phyloP scores from a whole-genome alignment of 2,329 filamentous ascomycete genomes.

The Arthroderma sp. region DNA sequence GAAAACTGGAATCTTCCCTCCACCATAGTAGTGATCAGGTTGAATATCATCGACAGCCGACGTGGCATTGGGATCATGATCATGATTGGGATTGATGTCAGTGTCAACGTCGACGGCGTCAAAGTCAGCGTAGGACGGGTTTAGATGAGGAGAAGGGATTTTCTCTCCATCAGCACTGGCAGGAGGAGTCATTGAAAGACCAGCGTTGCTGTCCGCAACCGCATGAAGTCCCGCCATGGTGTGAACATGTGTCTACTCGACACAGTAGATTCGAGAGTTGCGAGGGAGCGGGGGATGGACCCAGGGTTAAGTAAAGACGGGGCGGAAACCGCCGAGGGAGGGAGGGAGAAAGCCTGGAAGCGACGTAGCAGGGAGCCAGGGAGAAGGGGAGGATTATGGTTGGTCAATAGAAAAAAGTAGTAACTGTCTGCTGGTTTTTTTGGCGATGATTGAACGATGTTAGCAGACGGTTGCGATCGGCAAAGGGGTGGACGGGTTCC shows the following conservation, averaged over 20 bases:
- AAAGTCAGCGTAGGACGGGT: constrained; percentile 7
- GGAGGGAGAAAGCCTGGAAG: too few relatives aligned
- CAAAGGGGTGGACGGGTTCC: too few relatives aligned
- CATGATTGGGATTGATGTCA: constrained; percentile 6
- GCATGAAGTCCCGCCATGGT: constrained; percentile 18
- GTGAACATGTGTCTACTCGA: neutral
- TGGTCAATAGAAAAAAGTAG: too few relatives aligned
- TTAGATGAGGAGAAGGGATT: constrained; percentile 21
- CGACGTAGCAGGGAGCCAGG: too few relatives aligned
- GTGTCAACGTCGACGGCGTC: constrained; percentile 27
- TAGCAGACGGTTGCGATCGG: too few relatives aligned
- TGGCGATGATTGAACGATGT: too few relatives aligned
- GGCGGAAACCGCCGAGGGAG: too few relatives aligned
- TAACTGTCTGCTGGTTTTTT: too few relatives aligned
- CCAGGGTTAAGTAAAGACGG: too few relatives aligned
- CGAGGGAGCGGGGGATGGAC: neutral
- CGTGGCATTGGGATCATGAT: constrained; percentile 2
- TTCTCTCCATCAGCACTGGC: constrained; percentile 33
- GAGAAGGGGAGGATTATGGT: too few relatives aligned
- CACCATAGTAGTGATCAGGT: constrained; percentile 77
- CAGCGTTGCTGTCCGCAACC: constrained; percentile 10
- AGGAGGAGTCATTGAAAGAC: constrained; percentile 30
- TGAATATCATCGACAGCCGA: constrained; percentile 52
- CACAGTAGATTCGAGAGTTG: constrained; percentile 5
- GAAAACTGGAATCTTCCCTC: constrained; percentile 78